Conservation (phyloP, 345 rosid species). For the Populus nigra region DNA sequence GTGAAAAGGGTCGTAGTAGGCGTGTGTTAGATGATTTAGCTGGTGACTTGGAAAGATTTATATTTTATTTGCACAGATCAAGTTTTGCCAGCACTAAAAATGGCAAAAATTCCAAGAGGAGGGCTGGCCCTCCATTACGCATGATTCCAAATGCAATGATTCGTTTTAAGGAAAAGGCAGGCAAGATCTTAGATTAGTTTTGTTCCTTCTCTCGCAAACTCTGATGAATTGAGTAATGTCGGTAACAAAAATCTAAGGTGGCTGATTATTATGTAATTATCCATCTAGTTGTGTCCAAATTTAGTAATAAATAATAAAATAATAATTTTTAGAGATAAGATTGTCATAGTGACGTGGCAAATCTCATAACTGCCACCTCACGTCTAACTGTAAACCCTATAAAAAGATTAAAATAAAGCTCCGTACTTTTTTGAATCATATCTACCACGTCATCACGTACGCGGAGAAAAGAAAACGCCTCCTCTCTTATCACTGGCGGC, state of each 20-base stretch:
- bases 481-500: background rate
- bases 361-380: background rate
- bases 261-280: too few species aligned
- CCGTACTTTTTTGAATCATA: background rate
- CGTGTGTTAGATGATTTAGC: background rate
- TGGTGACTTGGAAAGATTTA: background rate
- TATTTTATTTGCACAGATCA: too few species aligned
- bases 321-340: background rate
- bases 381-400: background rate
- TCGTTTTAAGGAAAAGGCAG: background rate
- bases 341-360: background rate
- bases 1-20: too few species aligned
- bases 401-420: background rate
- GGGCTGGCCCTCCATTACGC: background rate
- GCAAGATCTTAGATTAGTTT: too few species aligned
- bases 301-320: too few species aligned
- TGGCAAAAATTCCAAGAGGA: background rate
- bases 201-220: too few species aligned
- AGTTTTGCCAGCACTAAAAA: background rate
- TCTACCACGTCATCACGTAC: constrained; percentile 4
- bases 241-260: too few species aligned
- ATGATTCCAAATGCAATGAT: background rate
- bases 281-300: too few species aligned
- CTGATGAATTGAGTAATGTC: too few species aligned
- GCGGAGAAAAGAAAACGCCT: constrained; percentile 5